Conservation (phyloP, 768 basidiomycete species). For the Rhodocollybia butyracea region DNA sequence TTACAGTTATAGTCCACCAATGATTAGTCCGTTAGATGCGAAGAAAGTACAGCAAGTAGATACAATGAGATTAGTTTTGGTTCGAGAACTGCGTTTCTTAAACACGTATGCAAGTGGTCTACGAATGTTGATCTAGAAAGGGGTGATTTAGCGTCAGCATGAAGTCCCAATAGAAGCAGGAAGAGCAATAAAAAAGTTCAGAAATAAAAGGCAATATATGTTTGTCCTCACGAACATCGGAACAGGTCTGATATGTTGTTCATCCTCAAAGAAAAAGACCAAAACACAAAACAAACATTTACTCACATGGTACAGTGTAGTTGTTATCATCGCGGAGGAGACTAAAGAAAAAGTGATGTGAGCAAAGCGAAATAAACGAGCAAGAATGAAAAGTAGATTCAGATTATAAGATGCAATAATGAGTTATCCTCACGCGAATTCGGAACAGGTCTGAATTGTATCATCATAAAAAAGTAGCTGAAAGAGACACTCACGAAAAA, state of each 20-base stretch:
- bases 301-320: constrained; percentile 33
- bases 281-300: not conserved
- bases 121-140: not conserved
- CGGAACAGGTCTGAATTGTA: constrained; percentile 77
- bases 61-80: no score
- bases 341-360: not conserved
- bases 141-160: not conserved
- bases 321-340: constrained; percentile 1
- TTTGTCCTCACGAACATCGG: constrained; percentile 58
- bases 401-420: constrained; percentile 64
- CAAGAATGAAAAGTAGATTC: constrained; percentile 19
- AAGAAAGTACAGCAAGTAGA: no score
- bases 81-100: no score
- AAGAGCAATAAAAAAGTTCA: constrained; percentile 21
- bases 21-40: no score
- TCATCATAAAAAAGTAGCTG: constrained; percentile 45
- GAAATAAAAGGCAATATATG: constrained; percentile 51
- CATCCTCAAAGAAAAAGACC: constrained; percentile 32
- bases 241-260: constrained; percentile 64
- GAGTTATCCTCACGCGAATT: constrained; percentile 54
- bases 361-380: constrained; percentile 5
- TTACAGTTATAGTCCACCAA: no score
- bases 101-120: no score
- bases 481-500: constrained; percentile 19
- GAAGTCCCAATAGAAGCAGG: not conserved